A percentile compares a stretch with the other conserved stretches of the same genome.
phyloP scores from a whole-genome alignment of 2,329 filamentous ascomycete species.

The Hymenoscyphus fraxineus region DNA sequence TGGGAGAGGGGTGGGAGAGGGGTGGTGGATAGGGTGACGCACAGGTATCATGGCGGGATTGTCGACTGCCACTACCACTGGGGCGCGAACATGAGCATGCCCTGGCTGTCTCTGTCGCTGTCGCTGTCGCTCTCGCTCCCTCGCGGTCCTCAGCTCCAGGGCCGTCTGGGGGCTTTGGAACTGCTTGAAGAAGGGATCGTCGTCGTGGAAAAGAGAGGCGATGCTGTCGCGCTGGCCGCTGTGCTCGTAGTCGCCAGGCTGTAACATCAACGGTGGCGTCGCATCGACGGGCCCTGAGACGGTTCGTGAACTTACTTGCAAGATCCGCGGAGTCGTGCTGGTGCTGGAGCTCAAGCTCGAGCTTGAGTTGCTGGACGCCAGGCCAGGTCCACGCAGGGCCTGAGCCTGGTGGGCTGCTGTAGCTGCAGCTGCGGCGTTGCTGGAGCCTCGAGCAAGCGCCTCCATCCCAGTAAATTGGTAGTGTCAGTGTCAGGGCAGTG shows the following conservation, averaged over 20 bases:
- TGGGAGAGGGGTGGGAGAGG: not conserved
- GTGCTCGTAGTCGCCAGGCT: constrained; percentile 14
- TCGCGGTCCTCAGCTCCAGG: constrained; percentile 32
- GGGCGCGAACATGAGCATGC: constrained; percentile 14
- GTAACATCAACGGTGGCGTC: not conserved
- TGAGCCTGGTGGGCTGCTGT: not conserved
- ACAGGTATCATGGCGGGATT: constrained; percentile 28
- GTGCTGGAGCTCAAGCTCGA: constrained; percentile 18
- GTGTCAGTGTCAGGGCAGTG: not conserved
- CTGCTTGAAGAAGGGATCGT: constrained; percentile 52
- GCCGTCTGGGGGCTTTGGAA: constrained; percentile 39
- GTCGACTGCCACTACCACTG: constrained; percentile 18
- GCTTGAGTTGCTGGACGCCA: not conserved
- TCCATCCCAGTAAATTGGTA: not conserved
- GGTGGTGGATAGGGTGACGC: constrained; percentile 11
- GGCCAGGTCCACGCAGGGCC: not conserved
- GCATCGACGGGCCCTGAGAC: constrained; percentile 8
- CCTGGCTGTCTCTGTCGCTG: constrained; percentile 4
- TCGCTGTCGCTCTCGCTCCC: constrained; percentile 16
- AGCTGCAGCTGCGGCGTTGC: no score
- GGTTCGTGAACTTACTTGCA: constrained; percentile 6
- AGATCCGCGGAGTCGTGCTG: constrained; percentile 15
- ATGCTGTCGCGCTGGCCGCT: constrained; percentile 39
- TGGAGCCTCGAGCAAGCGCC: not conserved
- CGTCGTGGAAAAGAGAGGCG: constrained; percentile 49